A percentile compares a stretch with the other conserved stretches of the same genome.
These are phyloP conservation scores for Cryptococcus maquisensis DNA, from an alignment of 1,284 basidiomycete genomes.

Conservation along the genomic window DNA sequence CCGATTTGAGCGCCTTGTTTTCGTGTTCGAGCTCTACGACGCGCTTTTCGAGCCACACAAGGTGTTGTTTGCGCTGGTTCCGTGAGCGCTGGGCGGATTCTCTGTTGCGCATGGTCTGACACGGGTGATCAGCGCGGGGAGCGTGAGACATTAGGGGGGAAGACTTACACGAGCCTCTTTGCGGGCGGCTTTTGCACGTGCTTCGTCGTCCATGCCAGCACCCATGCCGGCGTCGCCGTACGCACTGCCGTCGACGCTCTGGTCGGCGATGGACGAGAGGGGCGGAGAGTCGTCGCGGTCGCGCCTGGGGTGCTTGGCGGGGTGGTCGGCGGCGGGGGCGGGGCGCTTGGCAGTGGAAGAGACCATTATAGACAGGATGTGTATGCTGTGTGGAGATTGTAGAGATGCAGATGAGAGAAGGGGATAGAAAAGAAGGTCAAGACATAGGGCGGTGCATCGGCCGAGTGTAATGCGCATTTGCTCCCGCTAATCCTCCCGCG, in stretches of 20 bases:
- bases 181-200: constrained; percentile 32
- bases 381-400: neutral
- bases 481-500: no score
- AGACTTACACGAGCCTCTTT: constrained; percentile 41
- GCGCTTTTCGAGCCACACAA: constrained; percentile 43
- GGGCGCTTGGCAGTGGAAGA: neutral
- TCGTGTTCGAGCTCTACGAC: constrained; percentile 44
- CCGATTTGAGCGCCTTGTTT: constrained; percentile 33
- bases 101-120: constrained; percentile 41
- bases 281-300: neutral
- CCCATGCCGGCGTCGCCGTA: neutral
- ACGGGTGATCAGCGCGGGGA: neutral
- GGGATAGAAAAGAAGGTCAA: neutral
- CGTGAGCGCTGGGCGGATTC: constrained; percentile 45
- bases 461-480: no score
- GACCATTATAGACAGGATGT: neutral
- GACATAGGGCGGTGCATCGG: no score
- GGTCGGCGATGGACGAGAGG: neutral
- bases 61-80: constrained; percentile 46
- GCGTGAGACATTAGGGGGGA: neutral
- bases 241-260: neutral
- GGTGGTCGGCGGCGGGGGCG: neutral
- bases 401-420: neutral
- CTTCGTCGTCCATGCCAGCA: constrained; percentile 19
- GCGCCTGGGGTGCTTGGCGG: neutral